Base-by-base conservation (phyloP, 352 stramenopile species). In the Blastocystis sp. region DNA sequence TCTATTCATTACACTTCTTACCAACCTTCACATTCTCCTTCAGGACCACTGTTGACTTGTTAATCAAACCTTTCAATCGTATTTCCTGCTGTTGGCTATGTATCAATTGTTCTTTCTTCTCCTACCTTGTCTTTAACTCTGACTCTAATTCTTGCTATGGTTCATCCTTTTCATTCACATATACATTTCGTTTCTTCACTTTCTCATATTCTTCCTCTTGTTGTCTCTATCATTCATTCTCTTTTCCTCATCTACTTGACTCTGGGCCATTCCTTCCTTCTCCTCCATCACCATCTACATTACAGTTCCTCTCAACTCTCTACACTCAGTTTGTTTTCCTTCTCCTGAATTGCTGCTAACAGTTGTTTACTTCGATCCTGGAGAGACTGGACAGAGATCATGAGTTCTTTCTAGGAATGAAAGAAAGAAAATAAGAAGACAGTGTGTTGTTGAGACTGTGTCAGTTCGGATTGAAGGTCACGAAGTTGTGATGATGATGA, bases 61-160 rank as follows among this genome's bases (percentile, higher is more conserved):
- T 66, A 35, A 83, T 65, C 46, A 83, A 42, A 29, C 29, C 49
- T 42, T 83, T 83, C 71, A 83, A 21, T 66, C 71, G 71, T n/a
- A 32, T 46, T 66, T 83, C 71, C 37, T 83, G 71, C 14, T 42
- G 19, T 63, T 59, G 71, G 14, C 71, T 83, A 65, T 24, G 21
- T 7, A 24, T 83, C 7, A 83, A 61, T 16, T 6, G 9, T 29
- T 21, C 0, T 24, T 6, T 49, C 11, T 24, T 21, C 32, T 19
- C 27, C 5, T 42, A 66, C 71, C 71, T 83, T 12, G 71, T 32
- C 54, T 83, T 83, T 49, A 83, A 63, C 49, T 63, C 49, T 24
- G 19, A 27, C 39, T 66, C 71, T 16, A 83, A n/a, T 32, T 37
- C 19, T n/a, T 32, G 3, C 54, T 61, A 61, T 32, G 12, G 3